Evolutionary conservation across 352 stramenopile genomes (phyloP).

Genomic region (Phytophthora parvispora): DNA sequence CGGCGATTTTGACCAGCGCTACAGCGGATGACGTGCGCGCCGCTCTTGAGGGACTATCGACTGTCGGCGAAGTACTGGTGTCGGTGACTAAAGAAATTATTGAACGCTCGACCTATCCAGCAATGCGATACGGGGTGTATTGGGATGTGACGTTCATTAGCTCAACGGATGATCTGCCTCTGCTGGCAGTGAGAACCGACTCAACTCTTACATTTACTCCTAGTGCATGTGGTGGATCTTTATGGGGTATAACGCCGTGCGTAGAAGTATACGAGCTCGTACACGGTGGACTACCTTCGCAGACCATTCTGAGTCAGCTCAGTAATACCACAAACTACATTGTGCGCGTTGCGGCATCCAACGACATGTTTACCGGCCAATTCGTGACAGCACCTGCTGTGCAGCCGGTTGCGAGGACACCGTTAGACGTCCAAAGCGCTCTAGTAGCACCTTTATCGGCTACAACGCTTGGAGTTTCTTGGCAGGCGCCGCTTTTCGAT

Average conservation of each 20-base stretch:
- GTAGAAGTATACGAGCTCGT: slow-evolving; percentile 40
- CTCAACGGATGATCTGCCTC: slow-evolving; percentile 41
- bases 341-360: slow-evolving; percentile 46
- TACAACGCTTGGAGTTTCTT: slow-evolving; percentile 70
- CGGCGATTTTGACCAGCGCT: slow-evolving; percentile 50
- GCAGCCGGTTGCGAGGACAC: slow-evolving; percentile 36
- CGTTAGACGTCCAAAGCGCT: slow-evolving; percentile 38
- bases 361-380: slow-evolving; percentile 45
- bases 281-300: slow-evolving; percentile 46
- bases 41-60: slow-evolving; percentile 75
- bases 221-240: slow-evolving; percentile 63
- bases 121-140: slow-evolving; percentile 65
- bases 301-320: slow-evolving; percentile 20
- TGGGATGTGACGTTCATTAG: slow-evolving; percentile 76
- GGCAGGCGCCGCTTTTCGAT: slow-evolving; percentile 69
- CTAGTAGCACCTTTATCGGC: slow-evolving; percentile 48
- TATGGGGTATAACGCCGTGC: slow-evolving; percentile 70
- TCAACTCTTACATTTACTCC: slow-evolving; percentile 38
- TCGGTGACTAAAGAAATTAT: slow-evolving; percentile 32
- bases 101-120: slow-evolving; percentile 37
- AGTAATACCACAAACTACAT: slow-evolving; percentile 53
- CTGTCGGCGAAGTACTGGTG: slow-evolving; percentile 63
- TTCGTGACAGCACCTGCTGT: slow-evolving; percentile 33
- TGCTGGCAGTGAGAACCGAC: slow-evolving; percentile 59
- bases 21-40: slow-evolving; percentile 53